Percentiles rank a stretch among this genome's conserved stretches.
Conservation (phyloP, 805 yeast species). For the Wickerhamiella siamensis region DNA sequence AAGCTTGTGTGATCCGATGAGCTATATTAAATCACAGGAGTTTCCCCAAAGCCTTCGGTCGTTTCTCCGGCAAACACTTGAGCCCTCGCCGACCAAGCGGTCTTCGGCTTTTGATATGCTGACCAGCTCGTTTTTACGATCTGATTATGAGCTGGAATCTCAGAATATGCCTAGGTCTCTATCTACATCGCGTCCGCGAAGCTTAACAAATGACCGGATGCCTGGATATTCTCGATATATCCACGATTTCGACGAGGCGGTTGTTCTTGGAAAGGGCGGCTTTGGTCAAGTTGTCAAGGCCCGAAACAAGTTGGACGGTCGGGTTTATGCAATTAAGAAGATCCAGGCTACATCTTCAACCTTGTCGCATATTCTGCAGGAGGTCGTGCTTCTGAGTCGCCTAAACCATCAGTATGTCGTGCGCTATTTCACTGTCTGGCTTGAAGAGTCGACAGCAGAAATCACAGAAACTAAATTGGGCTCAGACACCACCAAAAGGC, state of each 20-base stretch:
- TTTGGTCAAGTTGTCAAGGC: slow-evolving; percentile 98
- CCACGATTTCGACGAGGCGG: slow-evolving; percentile 90
- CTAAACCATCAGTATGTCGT: slow-evolving; percentile 93
- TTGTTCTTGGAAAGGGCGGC: slow-evolving; percentile 84
- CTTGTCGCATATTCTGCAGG: slow-evolving; percentile 68
- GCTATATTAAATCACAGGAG: slow-evolving; percentile 37
- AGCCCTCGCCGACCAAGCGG: slow-evolving; percentile 44
- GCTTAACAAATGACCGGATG: neutral
- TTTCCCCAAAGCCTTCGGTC: slow-evolving; percentile 49
- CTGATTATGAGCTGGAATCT: slow-evolving; percentile 21
- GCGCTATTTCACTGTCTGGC: slow-evolving; percentile 94
- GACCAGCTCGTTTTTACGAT: slow-evolving; percentile 69
- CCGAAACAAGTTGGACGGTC: slow-evolving; percentile 81
- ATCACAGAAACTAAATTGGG: neutral
- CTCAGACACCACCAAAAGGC: neutral
- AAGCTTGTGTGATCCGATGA: slow-evolving; percentile 46
- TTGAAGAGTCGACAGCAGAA: slow-evolving; percentile 49
- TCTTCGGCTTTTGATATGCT: slow-evolving; percentile 74
- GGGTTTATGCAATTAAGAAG: slow-evolving; percentile 88
- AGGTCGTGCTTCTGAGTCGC: slow-evolving; percentile 82
- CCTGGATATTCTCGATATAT: slow-evolving; percentile 53
- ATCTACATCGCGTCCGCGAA: slow-evolving; percentile 9
- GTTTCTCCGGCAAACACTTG: slow-evolving; percentile 53
- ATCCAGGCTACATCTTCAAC: slow-evolving; percentile 42
- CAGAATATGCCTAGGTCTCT: slow-evolving; percentile 6